Evolutionary conservation across 768 basidiomycete genomes (phyloP), one percentile per base, ranked within the genome.

Genomic region (Favolaschia claudopus): DNA sequence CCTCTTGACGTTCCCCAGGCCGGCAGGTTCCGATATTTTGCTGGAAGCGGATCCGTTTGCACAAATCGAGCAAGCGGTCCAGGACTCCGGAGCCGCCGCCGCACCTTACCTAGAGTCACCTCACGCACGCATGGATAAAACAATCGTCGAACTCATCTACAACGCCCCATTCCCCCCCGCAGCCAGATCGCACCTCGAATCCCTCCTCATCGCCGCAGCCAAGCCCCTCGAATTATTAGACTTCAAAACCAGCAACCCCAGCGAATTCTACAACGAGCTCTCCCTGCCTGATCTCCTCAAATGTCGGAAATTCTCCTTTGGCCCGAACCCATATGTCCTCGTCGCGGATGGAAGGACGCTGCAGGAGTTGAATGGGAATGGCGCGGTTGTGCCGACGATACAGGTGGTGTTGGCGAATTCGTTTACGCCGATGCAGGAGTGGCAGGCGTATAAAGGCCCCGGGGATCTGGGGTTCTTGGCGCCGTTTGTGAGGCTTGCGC

Each of bases 321-420:
- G 43, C 14, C 17, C 12, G 6, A 52, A 51, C 12, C 19, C 19
- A 1, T 63, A 53, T 19, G 62, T 57, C 5, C 43, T 64, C 42
- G 33, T 64, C 28, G 62, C 62, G 10, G 62, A 64, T 50, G 32
- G 17, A 7, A 47, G 62, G 27, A 64, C 62, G 3, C 53, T 64
- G 33, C 5, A 27, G 10, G 62, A 64, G 38, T 58, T 64, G 13
- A 29, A 33, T 31, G 31, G 45, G 17, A 33, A 59, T 37, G 7
- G 24, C 20, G 14, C 10, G 6, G 22, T 15, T 13, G 8, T 39
- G 19, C 58, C 62, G 8, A 59, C 62, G 5, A n/a, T 64, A 27
- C 10, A 40, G 5, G 58, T 64, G 8, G 43, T 64, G 3, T 60
- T 53, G 0, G 43, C 32, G 2, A 34, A 28, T 1, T 27, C n/a